Conservation (phyloP, 257 asterid genomes). For the Anisodus tanguticus region DNA sequence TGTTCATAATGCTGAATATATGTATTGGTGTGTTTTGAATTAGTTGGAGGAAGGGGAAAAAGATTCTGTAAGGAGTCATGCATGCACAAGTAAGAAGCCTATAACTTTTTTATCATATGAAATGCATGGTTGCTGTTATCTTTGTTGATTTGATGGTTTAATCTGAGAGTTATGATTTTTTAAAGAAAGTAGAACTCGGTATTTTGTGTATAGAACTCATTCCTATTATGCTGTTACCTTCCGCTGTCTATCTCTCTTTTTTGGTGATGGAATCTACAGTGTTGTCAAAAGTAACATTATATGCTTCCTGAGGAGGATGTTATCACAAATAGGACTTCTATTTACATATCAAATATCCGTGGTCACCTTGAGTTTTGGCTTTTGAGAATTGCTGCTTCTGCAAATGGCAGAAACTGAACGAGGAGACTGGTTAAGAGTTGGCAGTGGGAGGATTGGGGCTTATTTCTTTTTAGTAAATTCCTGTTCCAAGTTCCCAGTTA, state of each 20-base stretch:
- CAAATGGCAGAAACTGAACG: background rate
- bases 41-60: conserved; percentile 97
- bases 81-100: conserved; percentile 73
- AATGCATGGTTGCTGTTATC: background rate
- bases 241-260: background rate
- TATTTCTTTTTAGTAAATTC: background rate
- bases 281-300: background rate
- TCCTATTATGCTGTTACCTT: background rate
- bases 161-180: background rate
- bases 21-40: conserved; percentile 35
- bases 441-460: background rate
- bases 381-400: background rate
- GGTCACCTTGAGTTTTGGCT: background rate
- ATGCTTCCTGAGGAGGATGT: conserved; percentile 6
- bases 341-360: background rate
- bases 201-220: background rate
- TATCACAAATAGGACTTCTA: background rate
- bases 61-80: conserved; percentile 78
- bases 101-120: background rate
- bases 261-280: background rate
- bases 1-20: background rate
- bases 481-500: background rate
- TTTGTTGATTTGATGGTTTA: background rate
- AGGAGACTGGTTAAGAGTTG: conserved; percentile 13
- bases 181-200: background rate